Evolutionary conservation across 495 filamentous ascomycete genomes (phyloP).

Genomic region (Paragyromitra xinjiangensis): DNA sequence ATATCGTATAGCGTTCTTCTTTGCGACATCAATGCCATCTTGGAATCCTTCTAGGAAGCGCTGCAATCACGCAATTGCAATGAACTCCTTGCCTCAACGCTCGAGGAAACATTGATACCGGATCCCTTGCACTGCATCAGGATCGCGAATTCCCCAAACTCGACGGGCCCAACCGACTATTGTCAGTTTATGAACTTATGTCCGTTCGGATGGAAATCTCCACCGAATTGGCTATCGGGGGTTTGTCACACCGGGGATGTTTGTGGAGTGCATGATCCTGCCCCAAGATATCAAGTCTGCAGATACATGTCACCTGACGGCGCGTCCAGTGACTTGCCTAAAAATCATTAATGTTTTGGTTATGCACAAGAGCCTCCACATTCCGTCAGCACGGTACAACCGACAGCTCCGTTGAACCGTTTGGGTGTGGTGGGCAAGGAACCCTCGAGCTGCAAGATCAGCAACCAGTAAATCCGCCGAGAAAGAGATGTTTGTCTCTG

Average conservation of each 20-base stretch:
- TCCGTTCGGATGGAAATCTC: too few relatives aligned
- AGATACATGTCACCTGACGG: conserved; percentile 38
- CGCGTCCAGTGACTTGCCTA: conserved; percentile 16
- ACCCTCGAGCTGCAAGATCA: not conserved
- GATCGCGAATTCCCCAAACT: not conserved
- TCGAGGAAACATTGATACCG: conserved; percentile 27
- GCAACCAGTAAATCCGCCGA: not conserved
- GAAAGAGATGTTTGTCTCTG: not conserved
- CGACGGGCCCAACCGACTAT: not conserved
- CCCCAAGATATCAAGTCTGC: conserved; percentile 14
- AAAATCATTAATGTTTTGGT: too few relatives aligned
- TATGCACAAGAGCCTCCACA: conserved; percentile 23
- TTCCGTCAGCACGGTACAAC: conserved; percentile 30
- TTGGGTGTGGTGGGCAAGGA: not conserved
- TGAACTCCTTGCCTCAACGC: conserved; percentile 19
- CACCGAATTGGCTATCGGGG: not conserved
- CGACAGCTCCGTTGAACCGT: conserved; percentile 3
- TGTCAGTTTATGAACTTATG: too few relatives aligned
- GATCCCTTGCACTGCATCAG: conserved; percentile 27
- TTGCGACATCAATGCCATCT: not conserved
- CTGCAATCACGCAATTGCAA: not conserved
- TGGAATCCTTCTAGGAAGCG: not conserved
- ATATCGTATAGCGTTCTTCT: not conserved
- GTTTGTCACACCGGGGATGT: not conserved
- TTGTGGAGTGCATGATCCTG: conserved; percentile 16